Evolutionary conservation across 176 grass and related monocot genomes (phyloP).

Genomic region (Oryza glaberrima): DNA sequence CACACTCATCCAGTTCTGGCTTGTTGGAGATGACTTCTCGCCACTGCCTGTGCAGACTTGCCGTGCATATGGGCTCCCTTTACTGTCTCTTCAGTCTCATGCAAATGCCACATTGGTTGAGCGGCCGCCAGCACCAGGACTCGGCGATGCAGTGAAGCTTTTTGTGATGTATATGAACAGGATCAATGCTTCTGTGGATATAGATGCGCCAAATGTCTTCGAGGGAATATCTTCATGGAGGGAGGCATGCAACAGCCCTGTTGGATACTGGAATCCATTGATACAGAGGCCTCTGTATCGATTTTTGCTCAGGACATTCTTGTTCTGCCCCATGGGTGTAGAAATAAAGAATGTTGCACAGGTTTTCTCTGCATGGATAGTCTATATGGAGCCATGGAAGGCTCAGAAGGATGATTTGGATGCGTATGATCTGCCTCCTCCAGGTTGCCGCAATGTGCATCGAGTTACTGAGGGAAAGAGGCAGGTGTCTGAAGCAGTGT

Average conservation of each 20-base stretch:
- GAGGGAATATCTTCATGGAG: conserved; percentile 41
- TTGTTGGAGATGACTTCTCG: conserved; percentile 84
- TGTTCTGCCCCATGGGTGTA: conserved; percentile 69
- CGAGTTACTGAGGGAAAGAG: conserved; percentile 29
- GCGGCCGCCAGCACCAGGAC: conserved; percentile 60
- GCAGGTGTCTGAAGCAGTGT: conserved; percentile 34
- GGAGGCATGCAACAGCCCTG: conserved; percentile 29
- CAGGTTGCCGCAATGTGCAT: conserved; percentile 31
- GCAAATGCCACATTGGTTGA: conserved; percentile 37
- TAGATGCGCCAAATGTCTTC: conserved; percentile 26
- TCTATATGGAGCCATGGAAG: conserved; percentile 94
- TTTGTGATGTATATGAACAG: conserved; percentile 70
- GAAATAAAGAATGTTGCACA: conserved; percentile 65
- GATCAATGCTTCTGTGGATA: conserved; percentile 5
- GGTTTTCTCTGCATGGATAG: conserved; percentile 73
- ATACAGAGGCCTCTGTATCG: conserved; percentile 85
- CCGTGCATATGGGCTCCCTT: conserved; percentile 41
- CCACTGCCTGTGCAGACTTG: conserved; percentile 54
- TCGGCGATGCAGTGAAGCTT: conserved; percentile 67
- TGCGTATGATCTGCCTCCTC: conserved; percentile 46
- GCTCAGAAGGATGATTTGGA: conserved; percentile 56
- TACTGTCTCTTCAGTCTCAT: conserved; percentile 3
- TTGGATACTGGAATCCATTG: conserved; percentile 59
- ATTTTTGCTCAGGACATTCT: conserved; percentile 77
- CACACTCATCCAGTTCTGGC: conserved; percentile 85